These are phyloP conservation scores for Fusarium abutilonis DNA, from an alignment of 2,329 filamentous ascomycete species.

Conservation along the genomic window DNA sequence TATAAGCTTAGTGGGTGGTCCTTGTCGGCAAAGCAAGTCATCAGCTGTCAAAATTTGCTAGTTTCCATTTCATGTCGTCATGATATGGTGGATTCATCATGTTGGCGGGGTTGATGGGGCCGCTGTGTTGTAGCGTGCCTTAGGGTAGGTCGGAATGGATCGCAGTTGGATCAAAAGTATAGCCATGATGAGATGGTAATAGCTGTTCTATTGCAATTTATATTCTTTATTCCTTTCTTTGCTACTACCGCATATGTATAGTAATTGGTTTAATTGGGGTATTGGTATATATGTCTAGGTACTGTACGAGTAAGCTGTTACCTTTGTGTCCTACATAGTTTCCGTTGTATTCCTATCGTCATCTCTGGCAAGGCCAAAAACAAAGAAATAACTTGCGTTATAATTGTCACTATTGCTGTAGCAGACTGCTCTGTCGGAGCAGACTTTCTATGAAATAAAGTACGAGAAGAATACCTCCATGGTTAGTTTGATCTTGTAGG, in stretches of 20 bases:
- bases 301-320: neutral
- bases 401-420: neutral
- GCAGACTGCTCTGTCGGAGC: too few relatives aligned
- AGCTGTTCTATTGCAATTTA: neutral
- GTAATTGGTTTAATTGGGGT: too few relatives aligned
- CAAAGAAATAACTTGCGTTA: neutral
- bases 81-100: conserved; percentile 20
- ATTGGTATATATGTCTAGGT: too few relatives aligned
- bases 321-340: neutral
- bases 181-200: neutral
- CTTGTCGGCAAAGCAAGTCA: neutral
- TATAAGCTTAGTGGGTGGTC: neutral
- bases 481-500: too few relatives aligned
- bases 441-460: too few relatives aligned
- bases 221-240: too few relatives aligned
- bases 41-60: neutral
- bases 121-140: neutral
- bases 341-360: neutral
- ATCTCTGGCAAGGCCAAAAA: neutral
- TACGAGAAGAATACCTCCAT: too few relatives aligned
- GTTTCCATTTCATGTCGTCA: neutral
- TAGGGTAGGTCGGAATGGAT: conserved; percentile 7
- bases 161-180: neutral
- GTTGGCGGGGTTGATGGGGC: conserved; percentile 26
- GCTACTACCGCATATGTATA: too few relatives aligned